phyloP scores from a whole-genome alignment of 148 eudicot species.

The Silene latifolia region DNA sequence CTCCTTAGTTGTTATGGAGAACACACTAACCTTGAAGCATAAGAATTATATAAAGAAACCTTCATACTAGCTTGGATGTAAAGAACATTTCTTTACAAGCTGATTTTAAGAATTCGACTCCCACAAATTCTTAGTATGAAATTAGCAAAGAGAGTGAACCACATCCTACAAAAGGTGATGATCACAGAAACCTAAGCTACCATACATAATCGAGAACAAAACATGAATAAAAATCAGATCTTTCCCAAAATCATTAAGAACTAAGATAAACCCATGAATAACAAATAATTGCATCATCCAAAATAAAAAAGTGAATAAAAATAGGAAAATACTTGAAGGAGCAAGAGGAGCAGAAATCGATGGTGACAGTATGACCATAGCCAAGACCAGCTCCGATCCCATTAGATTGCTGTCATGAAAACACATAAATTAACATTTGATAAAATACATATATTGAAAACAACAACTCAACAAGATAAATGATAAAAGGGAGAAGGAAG shows the following conservation, averaged over 20 bases:
- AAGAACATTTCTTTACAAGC: not conserved
- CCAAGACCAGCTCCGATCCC: conserved; percentile 16
- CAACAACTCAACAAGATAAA: too few species aligned
- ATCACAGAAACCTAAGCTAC: not conserved
- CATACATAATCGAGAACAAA: not conserved
- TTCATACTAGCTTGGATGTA: too few species aligned
- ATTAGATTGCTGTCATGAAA: conserved; percentile 21
- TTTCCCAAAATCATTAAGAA: not conserved
- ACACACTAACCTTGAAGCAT: not conserved
- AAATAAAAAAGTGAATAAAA: not conserved
- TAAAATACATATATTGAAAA: not conserved
- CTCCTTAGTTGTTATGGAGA: not conserved
- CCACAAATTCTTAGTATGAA: not conserved
- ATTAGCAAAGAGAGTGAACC: not conserved
- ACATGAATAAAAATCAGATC: not conserved
- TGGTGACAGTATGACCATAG: conserved; percentile 27
- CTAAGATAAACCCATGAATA: not conserved
- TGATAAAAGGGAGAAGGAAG: not conserved
- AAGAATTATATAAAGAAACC: not conserved
- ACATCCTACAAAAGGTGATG: not conserved
- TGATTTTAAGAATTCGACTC: not conserved
- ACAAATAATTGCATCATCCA: not conserved
- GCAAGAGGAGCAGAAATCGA: conserved; percentile 33
- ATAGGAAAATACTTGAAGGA: conserved; percentile 19
- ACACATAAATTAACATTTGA: not conserved